Base-by-base conservation (phyloP, 2,329 filamentous ascomycete species). In the Xylaria polymorpha region DNA sequence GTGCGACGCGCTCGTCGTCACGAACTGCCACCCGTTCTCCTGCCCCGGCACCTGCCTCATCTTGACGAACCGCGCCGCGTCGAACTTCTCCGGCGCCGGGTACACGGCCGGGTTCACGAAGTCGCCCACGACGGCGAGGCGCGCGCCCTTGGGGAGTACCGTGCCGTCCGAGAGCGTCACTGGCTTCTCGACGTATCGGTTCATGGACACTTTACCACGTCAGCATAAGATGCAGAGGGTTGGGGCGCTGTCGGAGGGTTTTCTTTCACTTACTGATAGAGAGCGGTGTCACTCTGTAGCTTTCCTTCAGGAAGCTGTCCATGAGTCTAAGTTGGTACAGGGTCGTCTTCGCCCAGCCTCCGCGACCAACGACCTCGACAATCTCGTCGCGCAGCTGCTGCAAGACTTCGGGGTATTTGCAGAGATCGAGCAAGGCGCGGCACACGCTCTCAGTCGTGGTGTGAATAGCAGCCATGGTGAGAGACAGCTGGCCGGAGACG, bases 301-400 rank as follows among this genome's bases (percentile, higher is more conserved):
- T 78, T 70, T 83, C 81, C 68, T 82, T 83, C 58, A 83, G 51
- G 66, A 83, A 82, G 68, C 79, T 81, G 68, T 83, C 81, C 66
- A 83, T 75, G 37, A 81, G 78, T 69, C 75, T 76, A 22, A 83
- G 75, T 56, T 80, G 79, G 48, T 75, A 76, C 18, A 81, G 48
- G 4, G 76, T 77, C 10, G 74, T 78, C 72, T 78, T 80, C n/a
- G 74, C 72, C 77, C 78, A 79, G 7, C 78, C 78, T 51, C 76
- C 61, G 25, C 76, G 70, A 51, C 75, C 68, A 14, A 79, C 73
- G 32, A 79, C 75, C 18, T 77, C 74, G 37, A 79, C 72, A 22
- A 85, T 82, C 74, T 87, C 85, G 18, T 84, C 76, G 1, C 85
- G 80, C 25, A 86, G 74, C 22, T 80, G 79, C 39, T 83, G 79